Evolutionary conservation across 306 rosid species (phyloP).

Genomic region (Bauhinia variegata): DNA sequence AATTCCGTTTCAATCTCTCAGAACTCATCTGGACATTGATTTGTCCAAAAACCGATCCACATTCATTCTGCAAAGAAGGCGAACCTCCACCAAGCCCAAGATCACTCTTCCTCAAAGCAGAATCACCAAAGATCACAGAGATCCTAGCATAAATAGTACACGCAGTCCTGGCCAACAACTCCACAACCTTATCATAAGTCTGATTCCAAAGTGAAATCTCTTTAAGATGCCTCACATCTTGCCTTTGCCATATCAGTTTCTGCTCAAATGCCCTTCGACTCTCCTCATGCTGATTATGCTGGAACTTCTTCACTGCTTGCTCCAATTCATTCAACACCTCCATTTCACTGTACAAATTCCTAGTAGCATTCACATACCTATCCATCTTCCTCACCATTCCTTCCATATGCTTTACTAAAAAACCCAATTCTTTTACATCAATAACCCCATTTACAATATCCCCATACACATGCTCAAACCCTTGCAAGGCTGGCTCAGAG

Average conservation of each 20-base stretch:
- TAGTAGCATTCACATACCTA: conserved; percentile 80
- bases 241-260: conserved; percentile 84
- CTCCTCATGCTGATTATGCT: conserved; percentile 80
- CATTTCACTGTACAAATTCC: conserved; percentile 75
- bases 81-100: conserved; percentile 51
- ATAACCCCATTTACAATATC: conserved; percentile 78
- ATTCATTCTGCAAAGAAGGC: conserved; percentile 40
- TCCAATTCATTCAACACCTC: conserved; percentile 92
- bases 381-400: conserved; percentile 94
- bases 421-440: conserved; percentile 82
- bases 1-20: conserved; percentile 51
- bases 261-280: conserved; percentile 73
- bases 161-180: conserved; percentile 86
- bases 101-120: conserved; percentile 41
- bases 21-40: conserved; percentile 39
- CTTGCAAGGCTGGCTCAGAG: conserved; percentile 79
- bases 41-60: conserved; percentile 39
- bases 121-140: conserved; percentile 60
- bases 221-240: conserved; percentile 84
- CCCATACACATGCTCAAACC: conserved; percentile 91
- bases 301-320: conserved; percentile 80
- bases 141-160: conserved; percentile 85
- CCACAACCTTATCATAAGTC: conserved; percentile 88
- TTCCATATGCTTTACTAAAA: conserved; percentile 95
- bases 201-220: conserved; percentile 90